Conservation (phyloP, 2,329 filamentous ascomycete genomes). For the Diaporthe sp. region DNA sequence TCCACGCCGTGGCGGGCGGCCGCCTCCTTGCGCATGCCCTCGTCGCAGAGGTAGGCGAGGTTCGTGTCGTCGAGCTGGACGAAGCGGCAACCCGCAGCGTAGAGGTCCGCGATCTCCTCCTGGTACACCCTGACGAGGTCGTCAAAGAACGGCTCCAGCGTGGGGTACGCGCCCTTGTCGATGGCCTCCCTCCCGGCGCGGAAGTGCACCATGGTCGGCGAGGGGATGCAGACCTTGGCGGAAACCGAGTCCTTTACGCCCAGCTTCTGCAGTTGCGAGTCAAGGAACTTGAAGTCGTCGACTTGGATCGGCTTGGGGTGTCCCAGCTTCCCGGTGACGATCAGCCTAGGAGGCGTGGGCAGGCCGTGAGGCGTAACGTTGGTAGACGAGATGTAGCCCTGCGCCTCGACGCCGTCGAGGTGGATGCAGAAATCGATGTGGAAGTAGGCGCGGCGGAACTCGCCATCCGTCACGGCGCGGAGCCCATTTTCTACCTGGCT, state of each 20-base stretch:
- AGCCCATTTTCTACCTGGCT: slow-evolving; percentile 64
- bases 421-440: slow-evolving; percentile 71
- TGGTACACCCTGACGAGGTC: slow-evolving; percentile 69
- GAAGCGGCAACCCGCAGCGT: slow-evolving; percentile 68
- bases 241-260: slow-evolving; percentile 53
- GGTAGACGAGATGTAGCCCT: slow-evolving; percentile 59
- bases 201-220: slow-evolving; percentile 73
- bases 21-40: slow-evolving; percentile 67
- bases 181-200: slow-evolving; percentile 68
- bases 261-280: slow-evolving; percentile 58
- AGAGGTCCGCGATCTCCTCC: slow-evolving; percentile 66
- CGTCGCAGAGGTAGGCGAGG: slow-evolving; percentile 71
- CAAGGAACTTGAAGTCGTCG: slow-evolving; percentile 68
- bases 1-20: slow-evolving; percentile 65
- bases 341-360: slow-evolving; percentile 64
- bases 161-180: slow-evolving; percentile 65
- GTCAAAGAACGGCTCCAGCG: slow-evolving; percentile 68
- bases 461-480: slow-evolving; percentile 67
- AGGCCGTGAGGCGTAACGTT: slow-evolving; percentile 63
- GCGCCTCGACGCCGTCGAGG: slow-evolving; percentile 66
- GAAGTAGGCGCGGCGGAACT: slow-evolving; percentile 70
- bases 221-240: slow-evolving; percentile 70
- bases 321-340: slow-evolving; percentile 67
- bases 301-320: slow-evolving; percentile 69
- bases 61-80: slow-evolving; percentile 73